These are phyloP conservation scores for Hanseniaspora guilliermondii DNA, from an alignment of 805 yeast species.

Conservation along the genomic window DNA sequence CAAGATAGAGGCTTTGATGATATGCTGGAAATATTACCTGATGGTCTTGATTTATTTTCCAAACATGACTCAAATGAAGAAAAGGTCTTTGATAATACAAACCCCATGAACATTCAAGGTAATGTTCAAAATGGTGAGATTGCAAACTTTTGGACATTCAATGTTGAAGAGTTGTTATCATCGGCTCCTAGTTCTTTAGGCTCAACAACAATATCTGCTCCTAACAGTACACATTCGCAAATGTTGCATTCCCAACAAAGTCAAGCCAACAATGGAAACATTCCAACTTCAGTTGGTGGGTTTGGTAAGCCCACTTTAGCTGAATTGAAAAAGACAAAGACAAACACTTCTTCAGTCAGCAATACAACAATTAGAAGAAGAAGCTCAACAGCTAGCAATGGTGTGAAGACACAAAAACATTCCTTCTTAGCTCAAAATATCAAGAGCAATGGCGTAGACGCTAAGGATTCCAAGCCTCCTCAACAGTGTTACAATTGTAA, in stretches of 20 bases:
- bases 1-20: slow-evolving; percentile 20
- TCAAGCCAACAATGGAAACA: not conserved
- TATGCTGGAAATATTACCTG: slow-evolving; percentile 28
- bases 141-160: slow-evolving; percentile 31
- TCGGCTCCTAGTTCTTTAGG: slow-evolving; percentile 28
- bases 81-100: not conserved
- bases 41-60: slow-evolving; percentile 18
- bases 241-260: not conserved
- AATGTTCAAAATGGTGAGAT: slow-evolving; percentile 30
- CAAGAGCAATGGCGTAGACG: not conserved
- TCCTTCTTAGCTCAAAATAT: slow-evolving; percentile 8
- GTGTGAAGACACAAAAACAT: slow-evolving; percentile 8
- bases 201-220: slow-evolving; percentile 29
- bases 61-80: not conserved
- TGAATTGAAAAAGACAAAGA: not conserved
- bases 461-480: slow-evolving; percentile 22
- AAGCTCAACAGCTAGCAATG: slow-evolving; percentile 1
- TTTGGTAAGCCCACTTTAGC: slow-evolving; percentile 9
- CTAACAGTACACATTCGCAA: slow-evolving; percentile 20
- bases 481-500: slow-evolving; percentile 73
- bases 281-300: slow-evolving; percentile 6
- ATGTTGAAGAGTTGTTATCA: slow-evolving; percentile 27
- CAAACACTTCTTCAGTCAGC: not conserved
- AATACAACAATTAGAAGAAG: not conserved
- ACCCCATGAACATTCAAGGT: slow-evolving; percentile 23